A percentile compares a stretch with the other conserved stretches of the same genome.
Conservation (phyloP, 257 asterid genomes). For the Scutellaria barbata region DNA sequence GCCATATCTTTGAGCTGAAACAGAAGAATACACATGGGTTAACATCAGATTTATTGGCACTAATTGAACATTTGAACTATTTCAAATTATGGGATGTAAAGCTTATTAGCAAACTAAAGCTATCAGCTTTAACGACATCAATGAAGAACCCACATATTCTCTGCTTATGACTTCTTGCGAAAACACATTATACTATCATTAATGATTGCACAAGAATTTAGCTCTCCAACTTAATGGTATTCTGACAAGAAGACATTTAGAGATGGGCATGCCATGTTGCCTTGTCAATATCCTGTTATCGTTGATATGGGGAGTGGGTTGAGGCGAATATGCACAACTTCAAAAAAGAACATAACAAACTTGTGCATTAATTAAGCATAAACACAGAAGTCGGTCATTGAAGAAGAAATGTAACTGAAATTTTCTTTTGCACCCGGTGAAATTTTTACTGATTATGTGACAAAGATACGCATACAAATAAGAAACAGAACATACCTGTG, state of each 20-base stretch:
- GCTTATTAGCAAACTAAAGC: neutral
- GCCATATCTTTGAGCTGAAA: slow-evolving; percentile 96
- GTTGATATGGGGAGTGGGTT: neutral
- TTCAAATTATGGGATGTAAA: neutral
- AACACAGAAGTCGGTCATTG: slow-evolving; percentile 1
- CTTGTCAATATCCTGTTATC: neutral
- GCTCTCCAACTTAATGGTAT: neutral
- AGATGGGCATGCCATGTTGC: neutral
- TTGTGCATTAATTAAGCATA: slow-evolving; percentile 14
- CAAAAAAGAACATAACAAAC: neutral
- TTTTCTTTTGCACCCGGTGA: neutral
- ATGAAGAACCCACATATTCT: neutral
- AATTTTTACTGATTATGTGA: neutral
- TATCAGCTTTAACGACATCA: neutral
- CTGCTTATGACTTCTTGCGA: neutral
- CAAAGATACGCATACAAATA: slow-evolving; percentile 7
- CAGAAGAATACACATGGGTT: slow-evolving; percentile 26
- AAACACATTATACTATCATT: neutral
- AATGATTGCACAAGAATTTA: neutral
- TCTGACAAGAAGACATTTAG: neutral
- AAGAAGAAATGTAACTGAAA: neutral
- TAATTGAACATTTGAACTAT: no score
- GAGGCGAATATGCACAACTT: slow-evolving; percentile 2
- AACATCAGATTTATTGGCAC: neutral
- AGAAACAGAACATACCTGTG: slow-evolving; percentile 62